Evolutionary conservation across 345 rosid genomes (phyloP), one percentile per base, ranked within the genome.

Genomic region (Capsella bursapastoris): DNA sequence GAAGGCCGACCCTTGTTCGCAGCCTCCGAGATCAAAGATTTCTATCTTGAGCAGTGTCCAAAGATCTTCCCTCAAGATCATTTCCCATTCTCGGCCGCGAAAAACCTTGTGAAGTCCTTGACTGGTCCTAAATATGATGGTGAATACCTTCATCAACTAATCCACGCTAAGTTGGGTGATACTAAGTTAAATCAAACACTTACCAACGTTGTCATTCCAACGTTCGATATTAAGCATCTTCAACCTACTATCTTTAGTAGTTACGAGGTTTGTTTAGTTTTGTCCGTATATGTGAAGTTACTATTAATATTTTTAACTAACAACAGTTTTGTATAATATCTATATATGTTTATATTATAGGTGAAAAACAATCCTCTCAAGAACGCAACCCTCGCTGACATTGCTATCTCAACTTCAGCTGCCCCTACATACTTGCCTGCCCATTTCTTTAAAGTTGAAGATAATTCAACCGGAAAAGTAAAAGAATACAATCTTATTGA

Each of bases 171-270:
- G 57, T 59, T 91, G 51, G 91, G 95, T 8, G 79, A 84, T 7
- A 68, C 44, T 44, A 72, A 78, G 40, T 47, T 91, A 75, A 78
- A 71, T 34, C 84, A 91, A 79, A 82, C 97, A 12, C 74, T 91
- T 60, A 87, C 97, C 15, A 87, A 89, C 7, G 82, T 91, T 22
- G 88, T 91, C 8, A 90, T 90, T 61, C 92, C 94, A 12, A 84
- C 97, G 3, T 90, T 90, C 64, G 94, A 90, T 80, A 83, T 91
- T 77, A 84, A 82, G 62, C 43, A 41, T 29, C 90, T 91, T 61
- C 92, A 89, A 70, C 97, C 97, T 14, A 59, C 78, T 34, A 82
- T 89, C 67, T 91, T 91, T 70, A 84, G 87, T 12, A 84, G 76
- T 68, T 89, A 62, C 22, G 82, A 87, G 89, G 94, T 84, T 75